A percentile compares a stretch with the other conserved stretches of the same genome.
Evolutionary conservation across 768 basidiomycete species (phyloP).

Genomic region (Lentinus tigrinus): DNA sequence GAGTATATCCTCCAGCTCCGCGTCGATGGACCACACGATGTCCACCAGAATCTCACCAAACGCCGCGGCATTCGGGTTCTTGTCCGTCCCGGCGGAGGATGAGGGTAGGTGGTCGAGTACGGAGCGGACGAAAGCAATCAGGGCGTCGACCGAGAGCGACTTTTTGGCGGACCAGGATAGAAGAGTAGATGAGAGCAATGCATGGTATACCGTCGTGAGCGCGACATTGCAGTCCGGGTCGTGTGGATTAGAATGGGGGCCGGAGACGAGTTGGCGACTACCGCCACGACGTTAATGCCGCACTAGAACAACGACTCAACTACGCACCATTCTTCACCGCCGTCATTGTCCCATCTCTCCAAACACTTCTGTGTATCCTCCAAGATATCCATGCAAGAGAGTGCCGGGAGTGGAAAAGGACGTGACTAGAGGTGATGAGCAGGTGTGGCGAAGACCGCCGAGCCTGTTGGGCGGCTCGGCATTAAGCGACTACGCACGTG

Average conservation of each 20-base stretch:
- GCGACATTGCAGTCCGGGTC: slow-evolving; percentile 52
- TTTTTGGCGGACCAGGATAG: slow-evolving; percentile 52
- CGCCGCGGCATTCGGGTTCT: slow-evolving; percentile 39
- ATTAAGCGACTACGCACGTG: no score
- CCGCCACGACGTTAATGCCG: slow-evolving; percentile 9
- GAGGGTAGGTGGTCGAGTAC: slow-evolving; percentile 67
- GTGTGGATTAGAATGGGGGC: slow-evolving; percentile 58
- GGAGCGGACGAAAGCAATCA: slow-evolving; percentile 65
- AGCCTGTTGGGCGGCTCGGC: background rate
- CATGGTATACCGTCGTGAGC: slow-evolving; percentile 67
- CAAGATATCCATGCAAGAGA: slow-evolving; percentile 56
- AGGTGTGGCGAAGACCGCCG: slow-evolving; percentile 3
- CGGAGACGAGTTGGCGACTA: slow-evolving; percentile 63
- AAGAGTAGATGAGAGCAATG: slow-evolving; percentile 60
- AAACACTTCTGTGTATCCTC: slow-evolving; percentile 50
- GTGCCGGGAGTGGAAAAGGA: slow-evolving; percentile 1
- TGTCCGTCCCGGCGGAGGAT: slow-evolving; percentile 34
- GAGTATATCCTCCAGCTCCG: slow-evolving; percentile 69
- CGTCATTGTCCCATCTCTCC: slow-evolving; percentile 54
- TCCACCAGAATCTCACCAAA: slow-evolving; percentile 78
- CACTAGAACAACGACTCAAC: slow-evolving; percentile 11
- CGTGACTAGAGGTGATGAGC: background rate
- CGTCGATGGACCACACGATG: slow-evolving; percentile 79
- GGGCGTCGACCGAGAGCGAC: slow-evolving; percentile 45
- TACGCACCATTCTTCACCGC: slow-evolving; percentile 60